Percentiles rank a stretch among this genome's conserved stretches.
Evolutionary conservation across 441 rosid species (phyloP).

Genomic region (Metrosideros polymorpha): DNA sequence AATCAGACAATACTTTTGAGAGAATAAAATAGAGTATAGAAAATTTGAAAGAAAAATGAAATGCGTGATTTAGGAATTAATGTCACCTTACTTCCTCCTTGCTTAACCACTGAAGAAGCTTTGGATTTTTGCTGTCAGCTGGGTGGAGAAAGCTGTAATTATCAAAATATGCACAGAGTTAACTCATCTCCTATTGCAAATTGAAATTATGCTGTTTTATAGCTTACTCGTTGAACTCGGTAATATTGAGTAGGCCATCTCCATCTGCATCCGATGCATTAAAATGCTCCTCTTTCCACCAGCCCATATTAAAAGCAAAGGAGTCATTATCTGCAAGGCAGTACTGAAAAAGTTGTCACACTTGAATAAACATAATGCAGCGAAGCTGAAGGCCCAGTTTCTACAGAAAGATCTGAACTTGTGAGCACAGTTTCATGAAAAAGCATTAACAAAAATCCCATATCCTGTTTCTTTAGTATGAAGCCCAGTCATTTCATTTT

Average conservation of each 20-base stretch:
- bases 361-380: background rate
- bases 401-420: background rate
- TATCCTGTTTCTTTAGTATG: background rate
- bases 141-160: conserved; percentile 84
- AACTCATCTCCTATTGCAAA: background rate
- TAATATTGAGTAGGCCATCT: conserved; percentile 75
- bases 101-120: conserved; percentile 73
- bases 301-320: conserved; percentile 81
- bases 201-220: background rate
- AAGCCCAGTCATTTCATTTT: background rate
- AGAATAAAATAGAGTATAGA: background rate
- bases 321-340: conserved; percentile 38
- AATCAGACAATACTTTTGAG: background rate
- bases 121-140: conserved; percentile 75
- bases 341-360: background rate
- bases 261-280: conserved; percentile 92
- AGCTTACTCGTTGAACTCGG: conserved; percentile 92
- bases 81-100: conserved; percentile 91
- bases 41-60: background rate
- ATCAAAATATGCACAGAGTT: background rate
- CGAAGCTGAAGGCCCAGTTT: background rate
- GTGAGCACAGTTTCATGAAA: background rate
- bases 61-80: background rate
- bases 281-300: conserved; percentile 98
- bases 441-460: background rate